Evolutionary conservation across 768 basidiomycete genomes (phyloP).

Genomic region (Rhizopogon rudus): DNA sequence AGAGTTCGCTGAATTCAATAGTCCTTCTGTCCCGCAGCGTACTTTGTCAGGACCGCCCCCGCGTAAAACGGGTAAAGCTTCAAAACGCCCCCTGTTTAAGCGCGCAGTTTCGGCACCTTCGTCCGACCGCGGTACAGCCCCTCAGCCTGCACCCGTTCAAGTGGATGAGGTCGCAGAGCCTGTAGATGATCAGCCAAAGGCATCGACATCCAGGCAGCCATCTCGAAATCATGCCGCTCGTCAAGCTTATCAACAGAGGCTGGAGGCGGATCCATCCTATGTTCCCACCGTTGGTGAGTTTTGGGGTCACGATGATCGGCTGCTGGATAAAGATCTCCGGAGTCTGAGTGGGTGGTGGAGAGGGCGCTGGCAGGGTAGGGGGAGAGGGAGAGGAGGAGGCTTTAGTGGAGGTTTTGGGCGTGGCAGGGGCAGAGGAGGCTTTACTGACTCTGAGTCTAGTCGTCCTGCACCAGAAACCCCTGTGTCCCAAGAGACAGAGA

Average conservation of each 20-base stretch:
- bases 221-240: slow-evolving; percentile 53
- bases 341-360: slow-evolving; percentile 88
- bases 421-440: slow-evolving; percentile 52
- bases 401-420: slow-evolving; percentile 39
- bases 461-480: slow-evolving; percentile 3
- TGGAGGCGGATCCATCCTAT: slow-evolving; percentile 82
- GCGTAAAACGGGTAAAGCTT: slow-evolving; percentile 38
- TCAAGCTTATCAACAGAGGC: slow-evolving; percentile 79
- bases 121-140: slow-evolving; percentile 17
- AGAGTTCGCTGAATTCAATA: slow-evolving; percentile 62
- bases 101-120: slow-evolving; percentile 31
- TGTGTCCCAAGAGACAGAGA: slow-evolving; percentile 15
- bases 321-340: slow-evolving; percentile 77
- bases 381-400: slow-evolving; percentile 50
- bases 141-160: slow-evolving; percentile 10
- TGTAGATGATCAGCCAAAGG: slow-evolving; percentile 27
- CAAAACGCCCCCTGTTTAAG: slow-evolving; percentile 31
- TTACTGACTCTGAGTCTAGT: slow-evolving; percentile 15
- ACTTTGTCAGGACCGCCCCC: slow-evolving; percentile 34
- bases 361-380: slow-evolving; percentile 68
- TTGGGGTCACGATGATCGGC: slow-evolving; percentile 92
- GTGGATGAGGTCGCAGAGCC: slow-evolving; percentile 8
- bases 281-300: slow-evolving; percentile 90
- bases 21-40: slow-evolving; percentile 26
- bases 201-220: slow-evolving; percentile 35